A percentile compares a stretch with the other conserved stretches of the same genome.
phyloP scores from a whole-genome alignment of 2,329 filamentous ascomycete species.

The Aspergillus puulaauensis region DNA sequence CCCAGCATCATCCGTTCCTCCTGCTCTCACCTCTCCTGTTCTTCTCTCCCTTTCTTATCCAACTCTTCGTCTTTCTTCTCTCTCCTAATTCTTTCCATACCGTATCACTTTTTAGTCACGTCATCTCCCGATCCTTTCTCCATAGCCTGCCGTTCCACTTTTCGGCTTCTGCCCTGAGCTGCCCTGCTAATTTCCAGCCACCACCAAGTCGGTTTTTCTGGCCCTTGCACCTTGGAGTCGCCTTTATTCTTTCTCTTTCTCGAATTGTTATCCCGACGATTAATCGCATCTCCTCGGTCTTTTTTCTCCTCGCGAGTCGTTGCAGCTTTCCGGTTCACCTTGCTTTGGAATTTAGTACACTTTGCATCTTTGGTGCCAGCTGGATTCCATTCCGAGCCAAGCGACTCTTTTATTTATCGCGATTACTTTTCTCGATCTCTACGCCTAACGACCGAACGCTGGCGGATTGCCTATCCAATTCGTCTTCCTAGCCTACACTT shows the following conservation, averaged over 20 bases:
- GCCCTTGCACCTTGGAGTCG: slow-evolving; percentile 13
- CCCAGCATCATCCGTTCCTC: slow-evolving; percentile 1
- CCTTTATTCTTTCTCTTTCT: slow-evolving; percentile 22
- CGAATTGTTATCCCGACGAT: slow-evolving; percentile 19
- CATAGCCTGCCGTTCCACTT: slow-evolving; percentile 11
- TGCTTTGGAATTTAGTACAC: slow-evolving; percentile 14
- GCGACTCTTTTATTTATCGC: slow-evolving; percentile 10
- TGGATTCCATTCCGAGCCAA: slow-evolving; percentile 13
- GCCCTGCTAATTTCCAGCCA: slow-evolving; percentile 37
- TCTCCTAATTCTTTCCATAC: slow-evolving; percentile 13
- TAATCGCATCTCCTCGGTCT: slow-evolving; percentile 20
- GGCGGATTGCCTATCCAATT: slow-evolving; percentile 13
- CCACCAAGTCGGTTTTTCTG: slow-evolving; percentile 15
- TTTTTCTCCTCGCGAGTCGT: slow-evolving; percentile 17
- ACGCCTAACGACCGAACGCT: slow-evolving; percentile 16
- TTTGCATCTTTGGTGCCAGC: slow-evolving; percentile 15
- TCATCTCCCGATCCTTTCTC: slow-evolving; percentile 17
- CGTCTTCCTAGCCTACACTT: slow-evolving; percentile 5
- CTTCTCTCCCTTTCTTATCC: slow-evolving; percentile 21
- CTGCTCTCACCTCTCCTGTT: slow-evolving; percentile 21
- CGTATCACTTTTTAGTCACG: slow-evolving; percentile 16
- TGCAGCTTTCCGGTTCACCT: slow-evolving; percentile 18
- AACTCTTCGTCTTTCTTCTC: slow-evolving; percentile 18
- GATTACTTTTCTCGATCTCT: slow-evolving; percentile 6
- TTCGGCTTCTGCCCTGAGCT: slow-evolving; percentile 23